Percentiles rank a stretch among this genome's conserved stretches.
Conservation (phyloP, 306 rosid species). For the Ammopiptanthus mongolicus region DNA sequence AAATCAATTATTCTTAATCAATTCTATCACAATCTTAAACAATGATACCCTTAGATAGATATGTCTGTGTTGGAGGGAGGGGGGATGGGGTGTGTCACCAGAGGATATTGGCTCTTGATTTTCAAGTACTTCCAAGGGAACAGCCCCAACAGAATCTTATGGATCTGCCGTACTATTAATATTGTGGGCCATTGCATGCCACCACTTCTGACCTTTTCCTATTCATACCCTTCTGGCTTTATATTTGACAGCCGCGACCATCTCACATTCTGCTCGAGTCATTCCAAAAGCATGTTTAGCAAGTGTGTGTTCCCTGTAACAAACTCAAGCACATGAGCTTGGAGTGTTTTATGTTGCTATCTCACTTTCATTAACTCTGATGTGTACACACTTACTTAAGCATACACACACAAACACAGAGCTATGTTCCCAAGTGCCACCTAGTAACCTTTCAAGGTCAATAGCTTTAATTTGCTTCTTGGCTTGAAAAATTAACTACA, state of each 20-base stretch:
- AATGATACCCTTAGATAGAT: too few relatives aligned
- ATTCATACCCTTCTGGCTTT: conserved; percentile 33
- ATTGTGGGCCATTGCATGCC: conserved; percentile 43
- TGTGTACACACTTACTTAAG: background rate
- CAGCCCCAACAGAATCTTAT: conserved; percentile 73
- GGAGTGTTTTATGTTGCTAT: conserved; percentile 20
- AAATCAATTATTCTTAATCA: too few relatives aligned
- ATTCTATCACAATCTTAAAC: too few relatives aligned
- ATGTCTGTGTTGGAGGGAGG: background rate
- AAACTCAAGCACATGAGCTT: conserved; percentile 38
- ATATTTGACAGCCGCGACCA: conserved; percentile 1
- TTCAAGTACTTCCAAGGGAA: conserved; percentile 50
- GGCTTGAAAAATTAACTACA: conserved; percentile 31
- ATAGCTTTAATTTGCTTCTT: conserved; percentile 31
- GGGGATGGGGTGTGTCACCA: background rate
- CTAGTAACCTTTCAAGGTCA: conserved; percentile 20
- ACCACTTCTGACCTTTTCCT: conserved; percentile 13
- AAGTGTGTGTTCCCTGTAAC: conserved; percentile 34
- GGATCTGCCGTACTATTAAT: conserved; percentile 39
- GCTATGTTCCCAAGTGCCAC: conserved; percentile 23
- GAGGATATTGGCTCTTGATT: conserved; percentile 15
- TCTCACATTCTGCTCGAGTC: conserved; percentile 30
- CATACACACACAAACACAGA: background rate
- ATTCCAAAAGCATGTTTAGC: conserved; percentile 48
- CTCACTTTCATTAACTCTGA: conserved; percentile 16